These are phyloP conservation scores for Paralagenidium karlingii DNA, from an alignment of 352 stramenopile genomes.

Conservation along the genomic window DNA sequence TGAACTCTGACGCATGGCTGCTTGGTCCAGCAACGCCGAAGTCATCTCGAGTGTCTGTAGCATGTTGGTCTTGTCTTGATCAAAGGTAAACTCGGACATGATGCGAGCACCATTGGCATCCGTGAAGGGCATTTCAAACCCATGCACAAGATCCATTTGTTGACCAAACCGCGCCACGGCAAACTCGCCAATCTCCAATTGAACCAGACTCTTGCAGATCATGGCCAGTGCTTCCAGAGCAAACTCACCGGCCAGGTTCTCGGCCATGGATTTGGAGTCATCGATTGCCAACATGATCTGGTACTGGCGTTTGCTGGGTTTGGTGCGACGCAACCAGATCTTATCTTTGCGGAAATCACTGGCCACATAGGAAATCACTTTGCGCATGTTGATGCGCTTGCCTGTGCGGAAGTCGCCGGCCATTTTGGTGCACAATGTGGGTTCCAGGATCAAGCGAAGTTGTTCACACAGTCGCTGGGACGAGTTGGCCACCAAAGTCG, in stretches of 20 bases:
- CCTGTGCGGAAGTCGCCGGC: slow-evolving; percentile 98
- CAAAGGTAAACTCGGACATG: slow-evolving; percentile 94
- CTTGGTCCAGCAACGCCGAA: slow-evolving; percentile 85
- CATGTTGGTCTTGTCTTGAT: slow-evolving; percentile 96
- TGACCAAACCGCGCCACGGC: slow-evolving; percentile 92
- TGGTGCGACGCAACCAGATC: slow-evolving; percentile 99
- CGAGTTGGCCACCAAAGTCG: slow-evolving; percentile 84
- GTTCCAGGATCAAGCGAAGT: slow-evolving; percentile 96
- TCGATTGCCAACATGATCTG: slow-evolving; percentile 99
- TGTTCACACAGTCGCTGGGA: slow-evolving; percentile 97
- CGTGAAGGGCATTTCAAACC: slow-evolving; percentile 95
- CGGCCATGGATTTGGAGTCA: slow-evolving; percentile 98
- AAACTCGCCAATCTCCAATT: slow-evolving; percentile 96
- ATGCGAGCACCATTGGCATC: slow-evolving; percentile 90
- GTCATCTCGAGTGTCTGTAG: slow-evolving; percentile 90
- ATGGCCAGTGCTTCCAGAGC: slow-evolving; percentile 94
- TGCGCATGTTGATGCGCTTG: slow-evolving; percentile 99
- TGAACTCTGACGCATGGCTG: slow-evolving; percentile 34
- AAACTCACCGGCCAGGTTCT: slow-evolving; percentile 92
- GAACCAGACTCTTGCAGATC: slow-evolving; percentile 94
- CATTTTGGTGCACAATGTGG: slow-evolving; percentile 95
- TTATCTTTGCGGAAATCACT: slow-evolving; percentile 99
- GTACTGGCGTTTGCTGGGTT: slow-evolving; percentile 97
- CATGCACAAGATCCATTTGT: slow-evolving; percentile 93
- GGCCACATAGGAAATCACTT: slow-evolving; percentile 99